A percentile compares a stretch with the other conserved stretches of the same genome.
phyloP scores from a whole-genome alignment of 805 yeast species.

The Cyberlindnera mycetangii region DNA sequence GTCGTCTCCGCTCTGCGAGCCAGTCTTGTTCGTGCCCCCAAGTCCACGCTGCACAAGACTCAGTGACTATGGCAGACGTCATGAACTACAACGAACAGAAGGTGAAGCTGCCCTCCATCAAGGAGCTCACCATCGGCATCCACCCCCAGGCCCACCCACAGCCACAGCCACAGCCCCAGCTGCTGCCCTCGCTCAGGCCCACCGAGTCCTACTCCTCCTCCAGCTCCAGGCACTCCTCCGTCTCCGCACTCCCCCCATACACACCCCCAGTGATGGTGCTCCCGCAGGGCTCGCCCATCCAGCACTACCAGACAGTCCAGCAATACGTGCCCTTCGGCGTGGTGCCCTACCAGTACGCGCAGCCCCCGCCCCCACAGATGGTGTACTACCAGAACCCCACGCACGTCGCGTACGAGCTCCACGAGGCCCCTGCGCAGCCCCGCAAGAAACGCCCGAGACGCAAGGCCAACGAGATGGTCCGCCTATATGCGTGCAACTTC shows the following conservation, averaged over 20 bases:
- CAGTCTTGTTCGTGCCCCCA: too few species aligned
- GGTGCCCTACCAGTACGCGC: not conserved
- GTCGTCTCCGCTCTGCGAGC: too few species aligned
- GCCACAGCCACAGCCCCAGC: slow-evolving; percentile 1
- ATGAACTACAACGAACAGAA: slow-evolving; percentile 10
- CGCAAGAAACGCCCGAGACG: slow-evolving; percentile 48
- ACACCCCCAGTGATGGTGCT: not conserved
- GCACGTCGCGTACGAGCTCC: not conserved
- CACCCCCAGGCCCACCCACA: not conserved
- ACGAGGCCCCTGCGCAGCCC: slow-evolving; percentile 9
- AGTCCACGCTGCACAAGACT: too few species aligned
- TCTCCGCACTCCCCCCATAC: slow-evolving; percentile 1
- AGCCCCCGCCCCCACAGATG: slow-evolving; percentile 2
- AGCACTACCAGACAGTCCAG: slow-evolving; percentile 2
- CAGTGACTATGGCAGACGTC: slow-evolving; percentile 8
- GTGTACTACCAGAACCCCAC: not conserved
- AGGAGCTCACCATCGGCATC: slow-evolving; percentile 19
- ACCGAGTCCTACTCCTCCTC: slow-evolving; percentile 8
- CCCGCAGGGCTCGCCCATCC: slow-evolving; percentile 1
- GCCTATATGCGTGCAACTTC: slow-evolving; percentile 48
- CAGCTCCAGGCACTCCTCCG: slow-evolving; percentile 6
- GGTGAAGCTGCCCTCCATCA: slow-evolving; percentile 21
- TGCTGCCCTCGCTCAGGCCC: slow-evolving; percentile 2
- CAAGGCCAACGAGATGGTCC: slow-evolving; percentile 52
- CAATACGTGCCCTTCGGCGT: slow-evolving; percentile 1